A percentile compares a stretch with the other conserved stretches of the same genome.
phyloP scores from a whole-genome alignment of 345 rosid genomes.

The Euclidium syriacum region DNA sequence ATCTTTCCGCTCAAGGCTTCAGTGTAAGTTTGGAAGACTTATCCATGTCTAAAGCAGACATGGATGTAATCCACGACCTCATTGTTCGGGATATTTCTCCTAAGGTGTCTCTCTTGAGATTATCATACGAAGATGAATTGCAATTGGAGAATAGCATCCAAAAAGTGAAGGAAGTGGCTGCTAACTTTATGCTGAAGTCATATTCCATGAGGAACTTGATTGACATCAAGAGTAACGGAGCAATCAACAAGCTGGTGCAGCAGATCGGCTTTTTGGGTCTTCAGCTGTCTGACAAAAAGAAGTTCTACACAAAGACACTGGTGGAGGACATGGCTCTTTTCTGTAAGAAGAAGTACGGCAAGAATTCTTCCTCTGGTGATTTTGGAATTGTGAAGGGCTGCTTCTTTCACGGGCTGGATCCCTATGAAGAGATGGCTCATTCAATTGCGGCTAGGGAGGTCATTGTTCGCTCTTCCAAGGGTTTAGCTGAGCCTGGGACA shows the following conservation, averaged over 20 bases:
- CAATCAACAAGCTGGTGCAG: slow-evolving; percentile 66
- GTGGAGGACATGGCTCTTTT: slow-evolving; percentile 69
- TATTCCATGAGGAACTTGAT: slow-evolving; percentile 64
- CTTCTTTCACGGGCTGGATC: slow-evolving; percentile 84
- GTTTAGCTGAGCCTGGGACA: slow-evolving; percentile 95
- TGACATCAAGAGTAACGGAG: slow-evolving; percentile 76
- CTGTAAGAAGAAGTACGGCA: slow-evolving; percentile 55
- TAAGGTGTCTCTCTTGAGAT: slow-evolving; percentile 49
- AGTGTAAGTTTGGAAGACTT: slow-evolving; percentile 72
- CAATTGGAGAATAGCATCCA: slow-evolving; percentile 68
- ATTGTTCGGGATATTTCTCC: slow-evolving; percentile 43
- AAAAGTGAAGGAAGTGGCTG: slow-evolving; percentile 41
- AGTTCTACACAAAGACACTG: slow-evolving; percentile 67
- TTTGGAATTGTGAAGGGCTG: slow-evolving; percentile 68
- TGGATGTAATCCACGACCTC: slow-evolving; percentile 31
- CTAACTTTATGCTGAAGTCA: slow-evolving; percentile 48
- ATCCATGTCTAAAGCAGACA: slow-evolving; percentile 42
- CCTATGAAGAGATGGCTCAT: slow-evolving; percentile 87
- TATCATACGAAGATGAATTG: slow-evolving; percentile 59
- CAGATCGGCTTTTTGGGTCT: slow-evolving; percentile 84
- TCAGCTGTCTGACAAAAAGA: slow-evolving; percentile 81
- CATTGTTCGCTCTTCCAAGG: slow-evolving; percentile 82
- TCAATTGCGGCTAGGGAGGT: slow-evolving; percentile 79
- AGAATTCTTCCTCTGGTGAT: slow-evolving; percentile 57
- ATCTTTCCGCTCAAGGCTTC: slow-evolving; percentile 55